phyloP scores from a whole-genome alignment of 768 basidiomycete species.

The Leccinum barrowsii region DNA sequence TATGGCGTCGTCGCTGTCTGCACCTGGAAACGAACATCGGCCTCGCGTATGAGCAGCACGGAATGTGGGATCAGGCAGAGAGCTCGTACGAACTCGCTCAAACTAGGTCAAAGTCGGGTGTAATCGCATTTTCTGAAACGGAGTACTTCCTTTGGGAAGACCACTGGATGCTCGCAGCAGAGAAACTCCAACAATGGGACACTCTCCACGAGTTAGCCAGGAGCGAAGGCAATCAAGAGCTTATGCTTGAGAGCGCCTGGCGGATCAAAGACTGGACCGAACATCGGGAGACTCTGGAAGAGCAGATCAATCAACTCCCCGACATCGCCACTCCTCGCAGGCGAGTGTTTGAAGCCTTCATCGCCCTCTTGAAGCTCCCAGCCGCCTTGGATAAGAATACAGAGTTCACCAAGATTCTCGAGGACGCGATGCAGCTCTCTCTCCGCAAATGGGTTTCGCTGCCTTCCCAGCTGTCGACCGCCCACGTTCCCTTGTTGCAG shows the following conservation, averaged over 20 bases:
- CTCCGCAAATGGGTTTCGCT: slow-evolving; percentile 94
- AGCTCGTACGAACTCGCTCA: slow-evolving; percentile 88
- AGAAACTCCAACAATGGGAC: slow-evolving; percentile 99
- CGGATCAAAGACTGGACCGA: slow-evolving; percentile 89
- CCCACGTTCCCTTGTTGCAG: slow-evolving; percentile 91
- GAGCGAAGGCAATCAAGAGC: slow-evolving; percentile 85
- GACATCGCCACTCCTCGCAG: slow-evolving; percentile 93
- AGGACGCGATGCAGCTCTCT: slow-evolving; percentile 95
- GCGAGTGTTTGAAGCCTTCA: slow-evolving; percentile 95
- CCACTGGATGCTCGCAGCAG: slow-evolving; percentile 94
- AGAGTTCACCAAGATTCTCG: slow-evolving; percentile 84
- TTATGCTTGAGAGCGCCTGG: slow-evolving; percentile 95
- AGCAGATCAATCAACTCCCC: slow-evolving; percentile 72
- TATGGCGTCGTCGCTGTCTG: slow-evolving; percentile 89
- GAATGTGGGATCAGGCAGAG: slow-evolving; percentile 94
- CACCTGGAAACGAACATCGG: slow-evolving; percentile 87
- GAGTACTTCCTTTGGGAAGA: slow-evolving; percentile 99
- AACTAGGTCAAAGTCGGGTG: slow-evolving; percentile 73
- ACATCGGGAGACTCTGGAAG: slow-evolving; percentile 72
- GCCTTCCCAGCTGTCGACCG: slow-evolving; percentile 81
- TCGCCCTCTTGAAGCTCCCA: slow-evolving; percentile 83
- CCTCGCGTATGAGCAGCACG: slow-evolving; percentile 90
- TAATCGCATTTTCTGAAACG: slow-evolving; percentile 86
- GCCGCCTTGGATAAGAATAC: slow-evolving; percentile 76
- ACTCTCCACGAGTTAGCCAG: slow-evolving; percentile 87